A percentile compares a stretch with the other conserved stretches of the same genome.
These are phyloP conservation scores for Paramyrothecium sp. DNA, from an alignment of 2,329 filamentous ascomycete species.

Conservation along the genomic window DNA sequence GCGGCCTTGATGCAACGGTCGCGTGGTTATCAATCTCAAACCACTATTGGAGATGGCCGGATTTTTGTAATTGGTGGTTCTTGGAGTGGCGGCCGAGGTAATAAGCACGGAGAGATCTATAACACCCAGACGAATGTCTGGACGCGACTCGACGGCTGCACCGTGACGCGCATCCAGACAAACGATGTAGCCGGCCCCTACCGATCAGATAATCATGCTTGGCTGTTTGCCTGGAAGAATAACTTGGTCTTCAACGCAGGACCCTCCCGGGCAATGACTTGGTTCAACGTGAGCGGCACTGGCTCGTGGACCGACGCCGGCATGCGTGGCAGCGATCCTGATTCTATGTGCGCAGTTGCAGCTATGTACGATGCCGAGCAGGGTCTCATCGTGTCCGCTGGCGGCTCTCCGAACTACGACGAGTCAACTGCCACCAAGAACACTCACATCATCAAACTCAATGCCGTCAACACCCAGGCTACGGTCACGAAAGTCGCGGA, in stretches of 20 bases:
- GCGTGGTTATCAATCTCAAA: constrained; percentile 49
- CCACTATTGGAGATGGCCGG: constrained; percentile 46
- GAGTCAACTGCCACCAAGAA: constrained; percentile 37
- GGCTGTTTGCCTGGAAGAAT: constrained; percentile 38
- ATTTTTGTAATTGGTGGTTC: constrained; percentile 59
- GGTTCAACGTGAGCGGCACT: constrained; percentile 41
- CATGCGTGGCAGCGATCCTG: constrained; percentile 33
- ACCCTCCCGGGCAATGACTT: constrained; percentile 51
- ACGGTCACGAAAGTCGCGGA: neutral
- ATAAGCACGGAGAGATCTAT: constrained; percentile 55
- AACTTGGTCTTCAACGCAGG: constrained; percentile 51
- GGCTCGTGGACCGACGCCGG: constrained; percentile 40
- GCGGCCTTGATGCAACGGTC: constrained; percentile 38
- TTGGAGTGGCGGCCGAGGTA: constrained; percentile 39
- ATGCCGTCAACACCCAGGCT: constrained; percentile 6
- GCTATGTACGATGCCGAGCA: constrained; percentile 59
- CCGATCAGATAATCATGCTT: constrained; percentile 27
- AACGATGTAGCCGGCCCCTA: constrained; percentile 45
- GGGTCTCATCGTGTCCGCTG: constrained; percentile 54
- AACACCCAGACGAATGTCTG: constrained; percentile 40
- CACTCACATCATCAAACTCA: constrained; percentile 50
- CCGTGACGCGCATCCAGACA: constrained; percentile 48
- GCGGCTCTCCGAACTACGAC: constrained; percentile 47
- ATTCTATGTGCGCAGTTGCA: constrained; percentile 54
- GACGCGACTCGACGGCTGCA: constrained; percentile 31